A percentile compares a stretch with the other conserved stretches of the same genome.
phyloP scores from a whole-genome alignment of 768 basidiomycete genomes.

The Naematelia aurantialba region DNA sequence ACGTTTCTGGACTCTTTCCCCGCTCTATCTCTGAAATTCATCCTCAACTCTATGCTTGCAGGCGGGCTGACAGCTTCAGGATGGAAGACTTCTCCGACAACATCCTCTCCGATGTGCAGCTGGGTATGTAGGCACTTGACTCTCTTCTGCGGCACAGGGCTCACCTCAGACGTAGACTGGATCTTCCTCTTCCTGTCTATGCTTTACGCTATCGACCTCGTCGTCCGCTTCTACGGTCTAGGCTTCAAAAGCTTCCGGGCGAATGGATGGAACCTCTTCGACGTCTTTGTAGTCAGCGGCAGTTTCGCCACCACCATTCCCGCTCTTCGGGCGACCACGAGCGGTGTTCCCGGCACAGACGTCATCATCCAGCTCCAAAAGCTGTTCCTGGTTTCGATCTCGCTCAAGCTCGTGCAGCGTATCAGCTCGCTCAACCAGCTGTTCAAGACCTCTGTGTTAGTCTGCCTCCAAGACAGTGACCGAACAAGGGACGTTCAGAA shows the following conservation, averaged over 20 bases:
- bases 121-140: conserved; percentile 5
- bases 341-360: conserved; percentile 18
- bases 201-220: conserved; percentile 71
- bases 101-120: conserved; percentile 52
- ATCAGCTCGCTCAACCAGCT: conserved; percentile 84
- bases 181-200: conserved; percentile 71
- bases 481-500: background rate
- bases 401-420: conserved; percentile 88
- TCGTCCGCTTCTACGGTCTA: conserved; percentile 74
- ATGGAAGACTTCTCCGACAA: conserved; percentile 69
- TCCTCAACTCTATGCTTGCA: too few relatives aligned
- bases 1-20: too few relatives aligned
- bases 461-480: conserved; percentile 19
- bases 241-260: conserved; percentile 78
- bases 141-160: background rate
- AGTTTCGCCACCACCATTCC: conserved; percentile 78
- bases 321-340: conserved; percentile 54
- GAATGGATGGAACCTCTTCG: conserved; percentile 93
- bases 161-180: conserved; percentile 55
- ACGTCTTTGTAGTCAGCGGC: conserved; percentile 72
- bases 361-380: conserved; percentile 45
- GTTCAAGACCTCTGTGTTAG: conserved; percentile 93
- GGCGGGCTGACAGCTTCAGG: conserved; percentile 61
- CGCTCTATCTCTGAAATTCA: too few relatives aligned
- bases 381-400: conserved; percentile 85